Evolutionary conservation across 2,329 filamentous ascomycete species (phyloP).

Genomic region (Fusarium tricinctum): DNA sequence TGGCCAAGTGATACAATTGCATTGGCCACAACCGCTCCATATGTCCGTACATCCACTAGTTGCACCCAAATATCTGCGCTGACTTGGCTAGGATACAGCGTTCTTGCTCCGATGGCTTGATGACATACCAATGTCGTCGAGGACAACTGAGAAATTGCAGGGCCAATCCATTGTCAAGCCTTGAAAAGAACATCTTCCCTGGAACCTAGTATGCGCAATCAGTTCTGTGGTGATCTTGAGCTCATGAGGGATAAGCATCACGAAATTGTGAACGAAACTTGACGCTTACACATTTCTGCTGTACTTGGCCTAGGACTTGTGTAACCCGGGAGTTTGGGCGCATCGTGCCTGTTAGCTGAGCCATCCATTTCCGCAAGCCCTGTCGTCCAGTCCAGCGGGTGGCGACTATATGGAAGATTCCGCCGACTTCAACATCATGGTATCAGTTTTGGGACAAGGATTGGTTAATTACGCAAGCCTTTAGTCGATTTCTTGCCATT

Average conservation of each 20-base stretch:
- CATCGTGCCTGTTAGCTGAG: neutral
- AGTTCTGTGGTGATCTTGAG: constrained; percentile 3
- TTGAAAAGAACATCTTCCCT: constrained; percentile 11
- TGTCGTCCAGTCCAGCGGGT: neutral
- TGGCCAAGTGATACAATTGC: constrained; percentile 25
- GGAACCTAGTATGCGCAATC: constrained; percentile 3
- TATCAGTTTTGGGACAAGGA: constrained; percentile 13
- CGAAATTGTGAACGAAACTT: constrained; percentile 6
- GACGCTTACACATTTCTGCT: neutral
- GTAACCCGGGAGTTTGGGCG: neutral
- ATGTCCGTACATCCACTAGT: constrained; percentile 1
- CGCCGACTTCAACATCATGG: constrained; percentile 17
- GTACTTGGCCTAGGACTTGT: neutral
- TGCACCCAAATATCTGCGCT: constrained; percentile 1
- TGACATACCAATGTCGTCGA: constrained; percentile 37
- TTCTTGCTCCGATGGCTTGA: constrained; percentile 12
- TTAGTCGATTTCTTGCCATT: constrained; percentile 3
- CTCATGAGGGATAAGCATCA: constrained; percentile 4
- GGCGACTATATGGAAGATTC: neutral
- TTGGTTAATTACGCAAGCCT: constrained; percentile 8
- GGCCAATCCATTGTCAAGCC: constrained; percentile 7
- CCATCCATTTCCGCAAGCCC: neutral
- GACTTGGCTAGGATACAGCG: constrained; percentile 20
- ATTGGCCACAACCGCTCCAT: constrained; percentile 19
- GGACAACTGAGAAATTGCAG: constrained; percentile 19